These are phyloP conservation scores for Cystofilobasidium capitatum DNA, from an alignment of 768 basidiomycete genomes.

Conservation along the genomic window DNA sequence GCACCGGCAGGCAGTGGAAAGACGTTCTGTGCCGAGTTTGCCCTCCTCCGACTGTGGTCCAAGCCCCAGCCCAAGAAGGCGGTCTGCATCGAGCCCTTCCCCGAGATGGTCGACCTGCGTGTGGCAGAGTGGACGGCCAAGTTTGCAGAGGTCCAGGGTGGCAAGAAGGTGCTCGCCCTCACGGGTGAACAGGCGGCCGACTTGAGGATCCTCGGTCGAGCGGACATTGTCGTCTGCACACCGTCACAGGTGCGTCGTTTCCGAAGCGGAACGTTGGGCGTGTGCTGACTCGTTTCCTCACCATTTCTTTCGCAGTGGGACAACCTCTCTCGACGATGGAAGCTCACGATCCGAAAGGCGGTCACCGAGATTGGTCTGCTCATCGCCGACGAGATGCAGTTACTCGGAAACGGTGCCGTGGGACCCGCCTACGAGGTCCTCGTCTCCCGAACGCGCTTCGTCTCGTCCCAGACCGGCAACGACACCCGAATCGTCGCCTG, in stretches of 20 bases:
- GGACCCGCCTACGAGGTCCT: conserved; percentile 95
- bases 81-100: conserved; percentile 91
- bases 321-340: conserved; percentile 84
- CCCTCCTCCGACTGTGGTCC: conserved; percentile 87
- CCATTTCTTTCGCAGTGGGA: conserved; percentile 63
- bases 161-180: conserved; percentile 85
- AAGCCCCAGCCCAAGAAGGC: conserved; percentile 70
- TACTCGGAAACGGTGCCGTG: conserved; percentile 79
- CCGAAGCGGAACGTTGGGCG: background rate
- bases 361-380: conserved; percentile 85
- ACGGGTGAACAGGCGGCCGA: conserved; percentile 93
- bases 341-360: conserved; percentile 70
- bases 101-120: conserved; percentile 90
- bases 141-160: conserved; percentile 71
- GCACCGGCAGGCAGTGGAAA: conserved; percentile 96
- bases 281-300: background rate
- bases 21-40: conserved; percentile 95
- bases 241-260: conserved; percentile 61
- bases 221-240: conserved; percentile 85
- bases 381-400: conserved; percentile 90
- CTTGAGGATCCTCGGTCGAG: conserved; percentile 75
- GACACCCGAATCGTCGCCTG: conserved; percentile 92
- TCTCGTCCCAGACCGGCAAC: conserved; percentile 77
- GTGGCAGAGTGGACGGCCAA: conserved; percentile 81
- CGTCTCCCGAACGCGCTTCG: conserved; percentile 91